Percentiles rank a stretch among this genome's conserved stretches.
Evolutionary conservation across 495 filamentous ascomycete species (phyloP).

Genomic region (Trypethelium eluteriae): DNA sequence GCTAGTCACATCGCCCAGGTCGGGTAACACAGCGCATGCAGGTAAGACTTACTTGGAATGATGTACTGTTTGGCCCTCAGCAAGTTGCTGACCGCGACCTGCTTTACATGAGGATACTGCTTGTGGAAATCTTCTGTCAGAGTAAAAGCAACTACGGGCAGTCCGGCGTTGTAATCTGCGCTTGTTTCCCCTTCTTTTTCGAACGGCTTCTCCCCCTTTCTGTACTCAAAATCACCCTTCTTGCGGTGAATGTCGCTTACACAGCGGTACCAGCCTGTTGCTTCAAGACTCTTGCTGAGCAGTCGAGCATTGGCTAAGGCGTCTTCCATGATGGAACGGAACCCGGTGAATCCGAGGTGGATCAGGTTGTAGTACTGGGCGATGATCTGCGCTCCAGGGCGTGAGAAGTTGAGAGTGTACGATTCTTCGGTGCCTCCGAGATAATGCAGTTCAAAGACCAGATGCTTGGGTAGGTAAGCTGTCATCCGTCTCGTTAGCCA

Average conservation of each 20-base stretch:
- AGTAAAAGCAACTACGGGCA: slow-evolving; percentile 66
- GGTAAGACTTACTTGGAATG: slow-evolving; percentile 49
- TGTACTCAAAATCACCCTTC: slow-evolving; percentile 34
- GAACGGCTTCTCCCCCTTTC: slow-evolving; percentile 35
- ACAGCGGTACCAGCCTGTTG: slow-evolving; percentile 62
- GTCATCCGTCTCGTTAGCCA: neutral
- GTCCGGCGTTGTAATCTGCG: slow-evolving; percentile 57
- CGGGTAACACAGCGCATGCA: neutral
- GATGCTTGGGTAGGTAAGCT: slow-evolving; percentile 52
- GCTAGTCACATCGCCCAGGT: neutral
- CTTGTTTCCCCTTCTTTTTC: slow-evolving; percentile 43
- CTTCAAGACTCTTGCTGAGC: slow-evolving; percentile 59
- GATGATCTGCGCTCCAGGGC: slow-evolving; percentile 63
- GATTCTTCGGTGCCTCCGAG: slow-evolving; percentile 67
- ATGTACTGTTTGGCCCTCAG: slow-evolving; percentile 66
- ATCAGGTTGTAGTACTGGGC: slow-evolving; percentile 74
- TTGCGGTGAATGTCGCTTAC: slow-evolving; percentile 62
- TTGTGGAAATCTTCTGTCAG: slow-evolving; percentile 56
- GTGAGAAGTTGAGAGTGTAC: slow-evolving; percentile 69
- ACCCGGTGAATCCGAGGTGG: slow-evolving; percentile 62
- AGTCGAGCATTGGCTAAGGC: slow-evolving; percentile 61
- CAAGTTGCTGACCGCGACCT: slow-evolving; percentile 56
- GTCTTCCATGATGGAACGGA: slow-evolving; percentile 60
- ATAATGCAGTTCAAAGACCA: slow-evolving; percentile 69
- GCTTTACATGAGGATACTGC: slow-evolving; percentile 57